Evolutionary conservation across 345 rosid species (phyloP), one percentile per base, ranked within the genome.

Genomic region (Corchorus olitorius): DNA sequence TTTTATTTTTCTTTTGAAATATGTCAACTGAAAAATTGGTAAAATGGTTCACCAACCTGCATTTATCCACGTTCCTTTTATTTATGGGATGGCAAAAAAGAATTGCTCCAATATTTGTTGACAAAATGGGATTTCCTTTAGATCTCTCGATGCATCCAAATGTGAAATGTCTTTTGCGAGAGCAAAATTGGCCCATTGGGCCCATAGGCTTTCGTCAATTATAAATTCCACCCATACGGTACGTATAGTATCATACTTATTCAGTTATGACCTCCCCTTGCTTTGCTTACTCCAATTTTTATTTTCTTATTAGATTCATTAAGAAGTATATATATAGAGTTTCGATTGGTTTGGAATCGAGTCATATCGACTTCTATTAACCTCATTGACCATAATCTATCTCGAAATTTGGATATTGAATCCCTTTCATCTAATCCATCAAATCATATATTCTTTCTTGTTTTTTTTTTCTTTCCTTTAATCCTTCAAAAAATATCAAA

Each of bases 171-270:
- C 27, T 41, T 41, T n/a, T 17, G 1, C 7, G 16, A 65, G 7
- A 52, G 9, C 49, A 64, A 66, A 20, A 11, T 20, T 66, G 54
- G 71, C 54, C 71, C 71, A 49, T 63, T 68, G 72, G 72, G 56
- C n/a, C 56, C 56, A 48, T 68, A 4, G 34, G 13, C 39, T 33
- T 48, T 68, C 8, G 58, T 49, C 37, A 7, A 55, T n/a, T 6
- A 48, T 22, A 68, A 48, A 68, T 13, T 48, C 70, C 72, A 13
- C 17, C 72, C 37, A 68, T 27, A 7, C 14, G 56, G 34, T 22
- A 11, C 16, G 6, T 39, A 39, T 12, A 70, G 34, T n/a, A 37
- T 34, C 20, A 0, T 50, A 14, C 10, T 41, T 14, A 17, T 2
- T 8, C 4, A 14, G 10, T 49, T 6, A 48, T 48, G 20, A 15